Base-by-base conservation (phyloP, 2,329 filamentous ascomycete genomes). In the Talaromyces sp. region DNA sequence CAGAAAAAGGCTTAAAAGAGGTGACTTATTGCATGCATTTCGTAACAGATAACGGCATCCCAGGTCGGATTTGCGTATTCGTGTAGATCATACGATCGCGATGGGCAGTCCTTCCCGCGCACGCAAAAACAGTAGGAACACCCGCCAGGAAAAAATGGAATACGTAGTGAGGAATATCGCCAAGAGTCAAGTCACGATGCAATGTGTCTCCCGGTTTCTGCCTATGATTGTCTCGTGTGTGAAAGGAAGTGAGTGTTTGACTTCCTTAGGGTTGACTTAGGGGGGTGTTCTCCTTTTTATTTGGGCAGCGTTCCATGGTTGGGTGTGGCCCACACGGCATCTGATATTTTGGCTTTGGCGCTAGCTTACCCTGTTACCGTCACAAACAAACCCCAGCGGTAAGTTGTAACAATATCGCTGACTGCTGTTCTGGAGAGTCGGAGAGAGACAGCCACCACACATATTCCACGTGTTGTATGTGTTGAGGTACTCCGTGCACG, bases 31-130 rank as follows among this genome's bases (percentile, higher is more conserved):
- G 52, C 52, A 37, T 56, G 31, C n/a, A 56, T 56, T 16, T 37
- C n/a, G 52, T 56, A 56, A 37, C 52, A 61, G 45, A 61, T 61
- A 61, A 52, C 59, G 59, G 59, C 59, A 61, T 61, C 19, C 16
- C 59, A 47, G 50, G 31, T 16, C 33, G 19, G 27, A 50, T n/a
- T 61, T 61, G 59, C 59, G 59, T 39, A 47, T 37, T 41, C 58
- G 14, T 56, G 33, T 24, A 39, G 52, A 56, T 56, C 52, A 33
- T 56, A 24, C 37, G 33, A 56, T 37, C 31, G 50, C 31, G 33
- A 35, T 31, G 9, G 9, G 3, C 10, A 56, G 33, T n/a, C n/a
- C 16, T 22, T 22, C 14, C n/a, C 52, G 37, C 52, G 31, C 37
- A 31, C 7, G 27, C 33, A 56, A 37, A 37, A 22, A 1, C 4